Percentiles rank a stretch among this genome's conserved stretches.
These are phyloP conservation scores for Clavispora fructus DNA, from an alignment of 805 yeast species.

Conservation along the genomic window DNA sequence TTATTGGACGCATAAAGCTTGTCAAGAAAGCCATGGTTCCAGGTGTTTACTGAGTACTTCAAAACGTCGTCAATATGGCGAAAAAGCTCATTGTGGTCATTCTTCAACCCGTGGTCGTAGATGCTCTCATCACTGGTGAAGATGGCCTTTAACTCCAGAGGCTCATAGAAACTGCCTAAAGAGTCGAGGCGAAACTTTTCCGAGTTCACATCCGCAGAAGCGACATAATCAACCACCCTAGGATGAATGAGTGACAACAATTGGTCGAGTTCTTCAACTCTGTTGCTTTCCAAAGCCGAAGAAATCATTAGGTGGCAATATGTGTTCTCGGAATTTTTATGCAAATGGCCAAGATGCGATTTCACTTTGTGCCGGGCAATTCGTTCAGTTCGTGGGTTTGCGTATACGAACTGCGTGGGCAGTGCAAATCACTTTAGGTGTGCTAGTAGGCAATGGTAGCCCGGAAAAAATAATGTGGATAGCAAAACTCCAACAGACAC, in stretches of 20 bases:
- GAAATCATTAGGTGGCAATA: conserved; percentile 6
- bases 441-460: too few species aligned
- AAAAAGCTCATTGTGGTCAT: conserved; percentile 39
- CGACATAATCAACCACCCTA: conserved; percentile 48
- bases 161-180: conserved; percentile 51
- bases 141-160: conserved; percentile 38
- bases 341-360: background rate
- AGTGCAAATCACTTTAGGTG: too few species aligned
- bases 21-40: conserved; percentile 85
- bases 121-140: conserved; percentile 32
- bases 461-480: too few species aligned
- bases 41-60: conserved; percentile 69
- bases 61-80: conserved; percentile 51
- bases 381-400: too few species aligned
- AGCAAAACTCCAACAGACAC: too few species aligned
- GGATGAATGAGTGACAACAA: conserved; percentile 49
- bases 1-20: conserved; percentile 82
- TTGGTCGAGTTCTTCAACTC: conserved; percentile 53
- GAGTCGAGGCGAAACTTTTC: conserved; percentile 30
- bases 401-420: too few species aligned
- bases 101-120: conserved; percentile 23
- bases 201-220: conserved; percentile 37
- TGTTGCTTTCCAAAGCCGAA: conserved; percentile 38
- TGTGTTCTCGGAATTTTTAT: background rate
- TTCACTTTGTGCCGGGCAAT: background rate